These are phyloP conservation scores for Cystobasidium sp. DNA, from an alignment of 1,284 basidiomycete genomes.

Conservation along the genomic window DNA sequence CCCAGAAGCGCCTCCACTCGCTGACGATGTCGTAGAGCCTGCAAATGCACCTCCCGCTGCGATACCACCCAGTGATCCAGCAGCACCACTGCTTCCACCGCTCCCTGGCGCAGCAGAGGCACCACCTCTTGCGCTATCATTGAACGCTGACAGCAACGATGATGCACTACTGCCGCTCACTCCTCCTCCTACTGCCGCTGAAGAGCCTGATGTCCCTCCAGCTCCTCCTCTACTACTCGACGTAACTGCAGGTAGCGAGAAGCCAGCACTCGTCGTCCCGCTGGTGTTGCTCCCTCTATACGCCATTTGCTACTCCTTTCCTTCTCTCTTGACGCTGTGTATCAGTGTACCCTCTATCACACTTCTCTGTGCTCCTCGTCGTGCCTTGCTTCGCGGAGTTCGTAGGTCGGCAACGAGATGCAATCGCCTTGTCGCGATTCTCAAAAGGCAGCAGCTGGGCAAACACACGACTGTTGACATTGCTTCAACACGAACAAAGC, in stretches of 20 bases:
- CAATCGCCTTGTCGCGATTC: neutral
- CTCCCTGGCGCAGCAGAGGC: neutral
- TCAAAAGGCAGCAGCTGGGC: neutral
- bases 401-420: neutral
- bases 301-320: conserved; percentile 2
- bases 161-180: conserved; percentile 18
- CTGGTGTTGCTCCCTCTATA: conserved; percentile 17
- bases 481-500: too few species aligned
- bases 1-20: conserved; percentile 20
- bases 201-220: conserved; percentile 14
- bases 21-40: conserved; percentile 6
- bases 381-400: conserved; percentile 5
- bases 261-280: conserved; percentile 29
- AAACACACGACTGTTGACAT: too few species aligned
- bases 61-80: conserved; percentile 5
- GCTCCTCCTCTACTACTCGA: neutral
- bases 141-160: conserved; percentile 29
- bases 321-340: neutral
- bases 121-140: neutral
- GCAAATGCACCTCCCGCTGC: conserved; percentile 27
- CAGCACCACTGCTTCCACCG: conserved; percentile 7
- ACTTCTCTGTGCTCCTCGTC: neutral
- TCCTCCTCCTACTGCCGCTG: conserved; percentile 17
- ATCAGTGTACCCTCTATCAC: neutral
- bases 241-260: conserved; percentile 39